These are phyloP conservation scores for Phytophthora foliorum DNA, from an alignment of 352 stramenopile species.

Conservation along the genomic window DNA sequence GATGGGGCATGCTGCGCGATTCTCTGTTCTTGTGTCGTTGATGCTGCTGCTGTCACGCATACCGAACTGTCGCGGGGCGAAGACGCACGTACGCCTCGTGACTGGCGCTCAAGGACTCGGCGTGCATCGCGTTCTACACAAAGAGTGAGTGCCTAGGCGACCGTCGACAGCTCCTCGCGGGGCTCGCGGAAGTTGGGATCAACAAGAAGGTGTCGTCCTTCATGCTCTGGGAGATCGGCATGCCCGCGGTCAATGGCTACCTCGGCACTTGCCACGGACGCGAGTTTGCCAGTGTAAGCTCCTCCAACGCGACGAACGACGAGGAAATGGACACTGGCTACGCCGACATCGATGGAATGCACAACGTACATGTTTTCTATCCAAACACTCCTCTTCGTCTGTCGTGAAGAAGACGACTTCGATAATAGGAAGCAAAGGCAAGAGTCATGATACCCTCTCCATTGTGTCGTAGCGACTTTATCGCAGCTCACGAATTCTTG, in stretches of 20 bases:
- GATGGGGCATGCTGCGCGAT: neutral
- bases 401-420: too few relatives aligned
- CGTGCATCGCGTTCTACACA: slow-evolving; percentile 13
- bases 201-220: slow-evolving; percentile 22
- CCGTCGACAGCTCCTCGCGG: neutral
- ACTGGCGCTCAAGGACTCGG: slow-evolving; percentile 6
- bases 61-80: too few relatives aligned
- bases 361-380: too few relatives aligned
- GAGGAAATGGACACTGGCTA: neutral
- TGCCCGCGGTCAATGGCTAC: neutral
- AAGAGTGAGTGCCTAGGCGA: slow-evolving; percentile 14
- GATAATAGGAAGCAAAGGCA: too few relatives aligned
- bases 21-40: neutral
- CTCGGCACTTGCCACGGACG: neutral
- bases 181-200: slow-evolving; percentile 6
- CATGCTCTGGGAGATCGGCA: slow-evolving; percentile 3
- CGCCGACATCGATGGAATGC: neutral
- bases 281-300: neutral
- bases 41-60: neutral
- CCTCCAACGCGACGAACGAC: neutral
- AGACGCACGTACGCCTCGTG: slow-evolving; percentile 5
- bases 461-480: too few relatives aligned
- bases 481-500: neutral
- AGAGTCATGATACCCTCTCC: too few relatives aligned
- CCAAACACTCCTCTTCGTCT: too few relatives aligned